phyloP scores from a whole-genome alignment of 2,329 filamentous ascomycete genomes.

The Cyphellophora europaea region DNA sequence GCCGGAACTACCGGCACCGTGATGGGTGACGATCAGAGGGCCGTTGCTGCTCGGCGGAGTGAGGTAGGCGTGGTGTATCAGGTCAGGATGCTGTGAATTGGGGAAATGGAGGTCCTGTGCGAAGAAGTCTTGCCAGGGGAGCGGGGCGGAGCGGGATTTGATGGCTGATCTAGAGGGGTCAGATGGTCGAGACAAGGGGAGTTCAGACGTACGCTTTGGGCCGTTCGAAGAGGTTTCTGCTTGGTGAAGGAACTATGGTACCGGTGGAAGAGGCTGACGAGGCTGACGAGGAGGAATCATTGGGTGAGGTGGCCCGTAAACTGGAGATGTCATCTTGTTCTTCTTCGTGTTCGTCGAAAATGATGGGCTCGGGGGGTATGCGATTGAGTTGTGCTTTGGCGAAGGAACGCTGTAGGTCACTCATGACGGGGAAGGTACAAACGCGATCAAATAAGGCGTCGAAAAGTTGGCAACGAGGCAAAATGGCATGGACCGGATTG shows the following conservation, averaged over 20 bases:
- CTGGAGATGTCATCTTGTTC: slow-evolving; percentile 24
- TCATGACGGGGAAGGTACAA: slow-evolving; percentile 59
- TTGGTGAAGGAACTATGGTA: slow-evolving; percentile 74
- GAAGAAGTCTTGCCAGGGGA: slow-evolving; percentile 86
- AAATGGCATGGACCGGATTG: too few species aligned
- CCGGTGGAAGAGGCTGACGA: slow-evolving; percentile 89
- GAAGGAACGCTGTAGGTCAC: slow-evolving; percentile 64
- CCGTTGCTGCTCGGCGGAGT: slow-evolving; percentile 63
- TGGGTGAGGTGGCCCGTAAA: slow-evolving; percentile 20
- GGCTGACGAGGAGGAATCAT: slow-evolving; percentile 71
- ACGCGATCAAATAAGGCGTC: too few species aligned
- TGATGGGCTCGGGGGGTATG: slow-evolving; percentile 47
- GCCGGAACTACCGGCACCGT: slow-evolving; percentile 87
- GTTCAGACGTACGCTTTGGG: slow-evolving; percentile 49
- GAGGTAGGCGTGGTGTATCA: slow-evolving; percentile 76
- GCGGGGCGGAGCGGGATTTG: slow-evolving; percentile 46
- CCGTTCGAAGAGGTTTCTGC: slow-evolving; percentile 63
- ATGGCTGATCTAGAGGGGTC: slow-evolving; percentile 6
- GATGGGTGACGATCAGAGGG: slow-evolving; percentile 85
- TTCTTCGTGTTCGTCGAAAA: slow-evolving; percentile 33
- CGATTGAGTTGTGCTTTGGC: slow-evolving; percentile 63
- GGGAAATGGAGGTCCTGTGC: slow-evolving; percentile 71
- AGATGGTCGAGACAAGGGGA: neutral
- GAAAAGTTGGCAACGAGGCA: too few species aligned
- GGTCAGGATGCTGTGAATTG: slow-evolving; percentile 24